A percentile compares a stretch with the other conserved stretches of the same genome.
Conservation (phyloP, 495 filamentous ascomycete genomes). For the Letharia columbiana region DNA sequence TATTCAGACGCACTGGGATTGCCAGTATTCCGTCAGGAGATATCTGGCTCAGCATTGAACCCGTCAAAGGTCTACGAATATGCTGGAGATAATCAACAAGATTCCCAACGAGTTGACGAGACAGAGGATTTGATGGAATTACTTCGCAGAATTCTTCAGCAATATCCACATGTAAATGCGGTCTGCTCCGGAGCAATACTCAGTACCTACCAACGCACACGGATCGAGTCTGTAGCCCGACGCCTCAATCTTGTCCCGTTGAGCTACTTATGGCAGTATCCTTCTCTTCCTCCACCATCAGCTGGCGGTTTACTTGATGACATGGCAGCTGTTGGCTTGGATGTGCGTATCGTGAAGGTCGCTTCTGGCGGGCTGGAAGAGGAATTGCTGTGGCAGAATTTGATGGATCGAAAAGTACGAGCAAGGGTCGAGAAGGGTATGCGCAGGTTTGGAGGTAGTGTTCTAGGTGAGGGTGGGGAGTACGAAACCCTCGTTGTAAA, state of each 20-base stretch:
- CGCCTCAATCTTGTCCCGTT: constrained; percentile 72
- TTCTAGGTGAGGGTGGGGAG: constrained; percentile 89
- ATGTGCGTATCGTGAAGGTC: constrained; percentile 86
- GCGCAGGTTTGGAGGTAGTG: constrained; percentile 57
- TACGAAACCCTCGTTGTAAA: constrained; percentile 88
- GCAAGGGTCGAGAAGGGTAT: constrained; percentile 52
- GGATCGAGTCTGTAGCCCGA: constrained; percentile 78
- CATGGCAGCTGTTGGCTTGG: constrained; percentile 67
- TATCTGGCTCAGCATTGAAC: constrained; percentile 59
- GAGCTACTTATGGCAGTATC: constrained; percentile 85
- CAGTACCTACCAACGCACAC: constrained; percentile 88
- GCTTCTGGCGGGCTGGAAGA: constrained; percentile 84
- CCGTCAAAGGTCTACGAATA: constrained; percentile 49
- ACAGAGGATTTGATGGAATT: constrained; percentile 78
- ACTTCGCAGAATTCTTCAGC: constrained; percentile 49
- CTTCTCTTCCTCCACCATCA: constrained; percentile 49
- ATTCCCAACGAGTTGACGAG: constrained; percentile 49
- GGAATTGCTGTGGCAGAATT: constrained; percentile 73
- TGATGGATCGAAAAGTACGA: constrained; percentile 46
- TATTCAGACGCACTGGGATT: constrained; percentile 69
- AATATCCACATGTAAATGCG: constrained; percentile 71
- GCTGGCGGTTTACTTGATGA: constrained; percentile 59
- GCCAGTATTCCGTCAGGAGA: constrained; percentile 70
- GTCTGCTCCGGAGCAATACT: constrained; percentile 87
- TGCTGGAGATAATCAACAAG: not conserved